A percentile compares a stretch with the other conserved stretches of the same genome.
These are phyloP conservation scores for Scorias spongiosa DNA, from an alignment of 2,329 filamentous ascomycete genomes.

Conservation along the genomic window DNA sequence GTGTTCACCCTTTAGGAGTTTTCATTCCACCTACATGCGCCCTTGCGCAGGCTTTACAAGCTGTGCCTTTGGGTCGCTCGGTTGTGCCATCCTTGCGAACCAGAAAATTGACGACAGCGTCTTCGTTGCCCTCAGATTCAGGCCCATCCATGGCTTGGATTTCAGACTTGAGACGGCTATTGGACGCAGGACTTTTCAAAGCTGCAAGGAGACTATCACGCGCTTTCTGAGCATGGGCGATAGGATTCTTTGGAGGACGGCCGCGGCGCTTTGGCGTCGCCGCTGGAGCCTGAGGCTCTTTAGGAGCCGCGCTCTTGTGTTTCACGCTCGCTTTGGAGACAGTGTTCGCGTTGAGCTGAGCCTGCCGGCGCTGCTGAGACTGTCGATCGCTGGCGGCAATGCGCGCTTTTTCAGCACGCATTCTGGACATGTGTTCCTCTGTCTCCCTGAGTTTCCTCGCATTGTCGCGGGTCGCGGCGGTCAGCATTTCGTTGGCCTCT, in stretches of 20 bases:
- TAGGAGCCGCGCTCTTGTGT: too few species aligned
- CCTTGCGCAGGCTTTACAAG: background rate
- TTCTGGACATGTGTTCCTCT: background rate
- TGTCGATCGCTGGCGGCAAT: too few species aligned
- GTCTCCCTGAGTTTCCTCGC: background rate
- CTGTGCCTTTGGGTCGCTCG: background rate
- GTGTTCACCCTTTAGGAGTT: background rate
- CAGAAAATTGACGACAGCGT: background rate
- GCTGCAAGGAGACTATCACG: too few species aligned
- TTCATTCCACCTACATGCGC: background rate
- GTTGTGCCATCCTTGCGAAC: background rate
- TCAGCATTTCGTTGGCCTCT: background rate
- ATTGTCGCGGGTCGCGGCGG: background rate
- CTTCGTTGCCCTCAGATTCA: too few species aligned
- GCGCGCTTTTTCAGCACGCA: background rate
- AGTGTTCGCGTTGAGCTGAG: too few species aligned
- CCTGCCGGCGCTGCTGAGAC: too few species aligned
- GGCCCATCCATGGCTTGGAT: too few species aligned
- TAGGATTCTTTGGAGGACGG: background rate
- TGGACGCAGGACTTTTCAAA: too few species aligned
- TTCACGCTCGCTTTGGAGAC: too few species aligned
- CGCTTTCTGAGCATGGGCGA: too few species aligned
- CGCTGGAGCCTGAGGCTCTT: too few species aligned
- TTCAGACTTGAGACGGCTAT: too few species aligned
- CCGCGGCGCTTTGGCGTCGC: background rate